These are phyloP conservation scores for Selaginella tamariscina DNA, from an alignment of 75 land plant species.

Conservation along the genomic window DNA sequence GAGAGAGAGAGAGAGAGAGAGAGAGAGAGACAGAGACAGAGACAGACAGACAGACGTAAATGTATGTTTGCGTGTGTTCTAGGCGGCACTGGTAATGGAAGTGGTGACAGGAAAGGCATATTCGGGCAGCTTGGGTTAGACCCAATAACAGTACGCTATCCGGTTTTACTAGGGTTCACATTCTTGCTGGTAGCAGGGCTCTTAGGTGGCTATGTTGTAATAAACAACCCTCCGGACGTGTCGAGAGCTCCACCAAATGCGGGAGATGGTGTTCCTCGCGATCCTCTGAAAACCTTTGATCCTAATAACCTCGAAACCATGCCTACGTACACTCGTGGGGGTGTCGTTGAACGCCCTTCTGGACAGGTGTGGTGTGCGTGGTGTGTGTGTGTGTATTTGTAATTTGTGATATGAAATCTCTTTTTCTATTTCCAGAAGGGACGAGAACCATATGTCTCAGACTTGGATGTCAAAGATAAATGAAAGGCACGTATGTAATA, in stretches of 20 bases:
- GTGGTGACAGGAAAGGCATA: constrained; percentile 22
- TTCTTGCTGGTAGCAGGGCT: constrained; percentile 24
- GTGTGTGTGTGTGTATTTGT: neutral
- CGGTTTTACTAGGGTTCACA: constrained; percentile 16
- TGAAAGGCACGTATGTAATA: too few species aligned
- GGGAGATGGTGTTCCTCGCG: constrained; percentile 22
- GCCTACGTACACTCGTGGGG: constrained; percentile 23
- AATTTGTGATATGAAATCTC: neutral
- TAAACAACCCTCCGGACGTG: constrained; percentile 24
- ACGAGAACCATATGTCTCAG: constrained; percentile 25
- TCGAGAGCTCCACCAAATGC: constrained; percentile 22
- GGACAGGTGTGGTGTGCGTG: constrained; percentile 10
- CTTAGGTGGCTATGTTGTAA: constrained; percentile 23
- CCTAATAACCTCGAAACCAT: constrained; percentile 18
- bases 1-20: too few species aligned
- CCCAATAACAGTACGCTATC: constrained; percentile 15
- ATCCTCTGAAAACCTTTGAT: constrained; percentile 22
- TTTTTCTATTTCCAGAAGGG: constrained; percentile 22
- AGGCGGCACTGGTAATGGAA: constrained; percentile 27
- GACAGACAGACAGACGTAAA: too few species aligned
- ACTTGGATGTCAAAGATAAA: constrained; percentile 15
- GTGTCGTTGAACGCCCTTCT: constrained; percentile 15
- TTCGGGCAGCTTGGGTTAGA: constrained; percentile 23
- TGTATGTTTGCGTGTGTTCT: neutral
- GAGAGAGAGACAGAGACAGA: too few species aligned